Percentiles rank a stretch among this genome's conserved stretches.
Evolutionary conservation across 2,329 filamentous ascomycete species (phyloP).

Genomic region (Aspergillus sp.): DNA sequence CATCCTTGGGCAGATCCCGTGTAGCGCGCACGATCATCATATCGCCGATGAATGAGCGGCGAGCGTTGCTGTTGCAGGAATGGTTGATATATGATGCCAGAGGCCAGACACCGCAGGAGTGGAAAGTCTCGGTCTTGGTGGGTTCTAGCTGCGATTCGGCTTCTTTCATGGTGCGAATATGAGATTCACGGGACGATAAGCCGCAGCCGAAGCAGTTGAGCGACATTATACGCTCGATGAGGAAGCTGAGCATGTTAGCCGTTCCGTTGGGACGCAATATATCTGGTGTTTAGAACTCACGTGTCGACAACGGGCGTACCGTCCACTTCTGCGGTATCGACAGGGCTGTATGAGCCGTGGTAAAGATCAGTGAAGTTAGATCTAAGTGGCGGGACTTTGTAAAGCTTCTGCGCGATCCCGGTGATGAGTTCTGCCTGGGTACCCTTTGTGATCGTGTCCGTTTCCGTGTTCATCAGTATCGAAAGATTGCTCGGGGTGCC

Average conservation of each 20-base stretch:
- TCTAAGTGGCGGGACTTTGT: slow-evolving; percentile 39
- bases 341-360: slow-evolving; percentile 42
- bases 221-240: slow-evolving; percentile 44
- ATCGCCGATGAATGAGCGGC: slow-evolving; percentile 55
- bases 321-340: slow-evolving; percentile 30
- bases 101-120: slow-evolving; percentile 49
- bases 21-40: slow-evolving; percentile 53
- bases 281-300: slow-evolving; percentile 30
- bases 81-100: slow-evolving; percentile 55
- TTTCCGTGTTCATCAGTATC: slow-evolving; percentile 41
- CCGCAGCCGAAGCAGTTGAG: slow-evolving; percentile 48
- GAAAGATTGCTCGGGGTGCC: slow-evolving; percentile 7
- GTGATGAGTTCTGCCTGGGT: slow-evolving; percentile 44
- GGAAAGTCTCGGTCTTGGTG: neutral
- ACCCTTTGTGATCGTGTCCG: slow-evolving; percentile 33
- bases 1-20: slow-evolving; percentile 41
- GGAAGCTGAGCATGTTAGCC: slow-evolving; percentile 40
- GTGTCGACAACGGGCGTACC: slow-evolving; percentile 47
- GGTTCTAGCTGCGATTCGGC: neutral
- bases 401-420: slow-evolving; percentile 48
- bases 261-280: too few species aligned
- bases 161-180: neutral
- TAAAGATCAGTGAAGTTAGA: slow-evolving; percentile 40
- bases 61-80: slow-evolving; percentile 49
- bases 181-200: slow-evolving; percentile 18